A percentile compares a stretch with the other conserved stretches of the same genome.
Evolutionary conservation across 2,329 filamentous ascomycete species (phyloP).

Genomic region (Colletotrichum musae): DNA sequence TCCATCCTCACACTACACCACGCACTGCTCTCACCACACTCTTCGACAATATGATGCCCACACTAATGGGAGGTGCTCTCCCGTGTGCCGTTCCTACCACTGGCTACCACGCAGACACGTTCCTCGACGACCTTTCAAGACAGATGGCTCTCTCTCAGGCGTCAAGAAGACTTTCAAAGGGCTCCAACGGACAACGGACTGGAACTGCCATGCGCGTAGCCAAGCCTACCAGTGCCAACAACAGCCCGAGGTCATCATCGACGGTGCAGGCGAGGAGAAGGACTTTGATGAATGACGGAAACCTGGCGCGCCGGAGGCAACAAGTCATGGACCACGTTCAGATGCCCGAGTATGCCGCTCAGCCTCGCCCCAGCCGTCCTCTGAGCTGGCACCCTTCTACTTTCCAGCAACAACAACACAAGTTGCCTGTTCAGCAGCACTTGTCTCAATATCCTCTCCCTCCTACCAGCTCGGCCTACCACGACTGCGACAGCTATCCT

Average conservation of each 20-base stretch:
- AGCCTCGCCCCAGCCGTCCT: constrained; percentile 67
- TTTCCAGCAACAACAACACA: constrained; percentile 51
- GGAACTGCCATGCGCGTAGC: constrained; percentile 70
- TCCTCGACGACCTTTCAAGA: constrained; percentile 66
- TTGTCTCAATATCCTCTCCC: constrained; percentile 58
- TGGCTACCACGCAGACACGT: constrained; percentile 57
- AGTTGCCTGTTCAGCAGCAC: constrained; percentile 48
- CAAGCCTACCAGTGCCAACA: constrained; percentile 78
- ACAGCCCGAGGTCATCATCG: constrained; percentile 73
- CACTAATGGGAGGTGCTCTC: constrained; percentile 51
- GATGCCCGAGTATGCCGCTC: constrained; percentile 51
- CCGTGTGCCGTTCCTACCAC: constrained; percentile 48
- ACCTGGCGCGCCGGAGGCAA: constrained; percentile 61
- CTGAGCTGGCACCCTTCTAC: constrained; percentile 84
- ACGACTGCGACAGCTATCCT: constrained; percentile 58
- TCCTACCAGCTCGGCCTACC: constrained; percentile 53
- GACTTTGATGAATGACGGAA: constrained; percentile 68
- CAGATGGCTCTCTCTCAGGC: constrained; percentile 65
- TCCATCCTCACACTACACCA: background rate
- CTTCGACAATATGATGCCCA: constrained; percentile 52
- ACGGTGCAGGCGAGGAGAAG: constrained; percentile 65
- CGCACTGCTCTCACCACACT: background rate
- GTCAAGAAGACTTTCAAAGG: constrained; percentile 63
- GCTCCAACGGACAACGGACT: constrained; percentile 64
- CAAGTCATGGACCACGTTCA: constrained; percentile 62